phyloP scores from a whole-genome alignment of 2,329 filamentous ascomycete genomes.

The Trichoderma citrinoviride region DNA sequence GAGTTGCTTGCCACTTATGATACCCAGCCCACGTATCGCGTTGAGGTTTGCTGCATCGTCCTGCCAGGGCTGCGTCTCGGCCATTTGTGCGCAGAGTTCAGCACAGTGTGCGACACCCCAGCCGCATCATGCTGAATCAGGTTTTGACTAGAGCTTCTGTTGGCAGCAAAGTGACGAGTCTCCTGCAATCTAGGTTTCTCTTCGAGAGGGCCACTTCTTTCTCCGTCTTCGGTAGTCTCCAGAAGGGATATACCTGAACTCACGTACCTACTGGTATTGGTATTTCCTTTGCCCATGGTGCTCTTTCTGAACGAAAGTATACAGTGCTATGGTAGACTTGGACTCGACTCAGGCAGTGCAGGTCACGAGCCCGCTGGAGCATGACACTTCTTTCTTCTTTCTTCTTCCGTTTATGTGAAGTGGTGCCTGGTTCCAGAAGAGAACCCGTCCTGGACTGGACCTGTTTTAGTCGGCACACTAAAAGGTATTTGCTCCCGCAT shows the following conservation, averaged over 20 bases:
- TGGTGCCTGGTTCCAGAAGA: neutral
- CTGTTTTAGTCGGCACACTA: slow-evolving; percentile 12
- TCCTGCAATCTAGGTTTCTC: slow-evolving; percentile 1
- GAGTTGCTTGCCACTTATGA: neutral
- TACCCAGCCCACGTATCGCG: neutral
- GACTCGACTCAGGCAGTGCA: neutral
- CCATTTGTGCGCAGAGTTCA: neutral
- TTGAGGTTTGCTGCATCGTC: neutral
- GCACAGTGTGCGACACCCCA: neutral
- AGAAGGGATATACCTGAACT: neutral
- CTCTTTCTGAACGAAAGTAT: neutral
- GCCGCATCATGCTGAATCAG: neutral
- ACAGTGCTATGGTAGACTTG: neutral
- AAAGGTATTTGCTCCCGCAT: slow-evolving; percentile 6
- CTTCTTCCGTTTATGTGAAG: neutral
- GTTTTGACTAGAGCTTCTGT: slow-evolving; percentile 14
- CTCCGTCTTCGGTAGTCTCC: neutral
- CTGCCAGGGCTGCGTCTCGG: neutral
- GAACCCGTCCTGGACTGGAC: neutral
- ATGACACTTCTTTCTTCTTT: neutral
- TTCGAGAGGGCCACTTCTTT: neutral
- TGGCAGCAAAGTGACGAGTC: slow-evolving; percentile 14
- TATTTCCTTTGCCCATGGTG: neutral
- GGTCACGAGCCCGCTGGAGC: neutral
- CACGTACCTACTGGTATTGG: neutral